Evolutionary conservation across 2,329 filamentous ascomycete genomes (phyloP), one percentile per base, ranked within the genome.

Genomic region (Leptographium procerum): DNA sequence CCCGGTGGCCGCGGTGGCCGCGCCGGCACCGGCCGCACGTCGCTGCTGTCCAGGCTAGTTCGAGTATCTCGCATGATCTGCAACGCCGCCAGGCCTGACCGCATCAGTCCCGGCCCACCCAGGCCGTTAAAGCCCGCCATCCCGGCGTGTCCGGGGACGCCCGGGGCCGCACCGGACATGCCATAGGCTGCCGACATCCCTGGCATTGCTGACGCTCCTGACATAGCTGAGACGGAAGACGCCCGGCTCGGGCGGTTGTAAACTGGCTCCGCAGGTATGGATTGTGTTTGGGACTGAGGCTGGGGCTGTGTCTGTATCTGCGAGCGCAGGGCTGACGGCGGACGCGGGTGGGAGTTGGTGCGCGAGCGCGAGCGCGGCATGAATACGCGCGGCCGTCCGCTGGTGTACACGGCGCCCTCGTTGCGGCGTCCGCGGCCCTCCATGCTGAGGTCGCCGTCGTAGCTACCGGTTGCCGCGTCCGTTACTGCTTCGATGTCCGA

Each of bases 1-100:
- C 70, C 72, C n/a, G 76, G 76, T 3, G 80, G 80, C 31, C 84
- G 70, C 36, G 80, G 75, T 19, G 75, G 70, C 1, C 75, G 73
- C 10, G 28, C 11, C 77, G 72, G 0, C 28, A 16, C 14, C 29
- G 43, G 54, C 43, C 26, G 40, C 24, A 19, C 22, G 10, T n/a
- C 26, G 36, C 13, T 52, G 48, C 50, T 50, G 87, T 86, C 36
- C 47, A 53, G 13, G 48, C 50, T 50, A 11, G 29, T 45, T 24
- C 55, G 47, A 53, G 53, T 59, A 55, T 62, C 61, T 9, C 59
- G 57, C 55, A 60, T 55, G 16, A 59, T 54, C n/a, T 62, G 59
- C 33, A 62, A 57, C 16, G 52, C 54, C 6, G 59, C 54, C 29
- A 62, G 53, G 4, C 59, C 60, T 8, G 59, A 60, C n/a, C 60